Base-by-base conservation (phyloP, 441 rosid species). In the Pelargonium exstipulatum region DNA sequence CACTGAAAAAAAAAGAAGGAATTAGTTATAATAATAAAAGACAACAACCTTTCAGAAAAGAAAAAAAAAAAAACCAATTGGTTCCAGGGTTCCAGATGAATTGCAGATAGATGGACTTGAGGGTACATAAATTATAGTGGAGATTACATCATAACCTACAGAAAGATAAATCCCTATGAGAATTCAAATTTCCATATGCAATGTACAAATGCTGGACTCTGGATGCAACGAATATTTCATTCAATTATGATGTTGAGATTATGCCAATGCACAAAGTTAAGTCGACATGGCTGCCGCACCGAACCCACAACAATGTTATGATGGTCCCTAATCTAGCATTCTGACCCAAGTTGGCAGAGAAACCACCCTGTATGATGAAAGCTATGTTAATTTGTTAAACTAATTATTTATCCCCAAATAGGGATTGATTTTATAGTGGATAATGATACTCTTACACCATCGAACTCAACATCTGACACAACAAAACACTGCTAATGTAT, bases 1-100 rank as follows among this genome's bases (percentile, higher is more conserved):
- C 83, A 78, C 96, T 91, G 84, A 68, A 74, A 73, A 78, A 73
- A 78, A 77, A 24, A 72, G 64, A 61, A 10, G 42, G 62, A 32
- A 17, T 35, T 55, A 37, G 12, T 70, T 32, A 49, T 10, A 26
- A 62, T 62, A 12, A 60, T 1, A 14, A 18, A 17, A 8, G 22
- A 57, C 62, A 22, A 18, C 9, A 18, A 29, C 62, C 22, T 57
- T 18, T 17, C 62, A 57, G 62, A 24, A 24, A 57, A 18, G 9
- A 57, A 57, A 7, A 57, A 29, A 24, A 24, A 57, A 18, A 18
- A 57, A 57, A 7, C 9, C 6, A 17, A 17, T 8, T 40, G 43
- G 8, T 40, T 40, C 43, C 43, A 40, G 43, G 62, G 62, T 57
- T 57, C 62, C 29, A 17, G 62, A 57, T 57, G 62, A 17, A 57